phyloP scores from a whole-genome alignment of 495 filamentous ascomycete genomes.

The Hamigera avellanea region DNA sequence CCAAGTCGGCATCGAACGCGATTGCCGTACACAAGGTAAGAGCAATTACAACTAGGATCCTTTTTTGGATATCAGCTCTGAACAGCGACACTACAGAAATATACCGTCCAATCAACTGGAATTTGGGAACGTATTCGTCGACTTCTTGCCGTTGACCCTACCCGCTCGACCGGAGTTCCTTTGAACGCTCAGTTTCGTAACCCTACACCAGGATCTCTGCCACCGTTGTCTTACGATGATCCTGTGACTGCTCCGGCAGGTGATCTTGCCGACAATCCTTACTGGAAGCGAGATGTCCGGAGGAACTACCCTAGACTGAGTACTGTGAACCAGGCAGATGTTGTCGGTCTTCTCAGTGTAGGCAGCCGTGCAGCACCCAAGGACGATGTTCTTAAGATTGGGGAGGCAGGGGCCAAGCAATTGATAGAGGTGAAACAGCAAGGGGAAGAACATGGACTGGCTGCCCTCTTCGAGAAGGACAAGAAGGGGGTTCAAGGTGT shows the following conservation, averaged over 20 bases:
- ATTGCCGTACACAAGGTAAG: constrained; percentile 1
- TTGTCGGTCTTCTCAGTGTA: constrained; percentile 72
- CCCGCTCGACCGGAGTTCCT: constrained; percentile 82
- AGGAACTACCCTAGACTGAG: constrained; percentile 77
- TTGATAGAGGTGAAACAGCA: constrained; percentile 71
- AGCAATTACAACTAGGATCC: background rate
- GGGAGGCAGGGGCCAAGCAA: constrained; percentile 71
- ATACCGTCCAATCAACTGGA: constrained; percentile 85
- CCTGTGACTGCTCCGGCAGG: constrained; percentile 84
- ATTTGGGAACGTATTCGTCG: constrained; percentile 80
- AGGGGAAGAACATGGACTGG: constrained; percentile 57
- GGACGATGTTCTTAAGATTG: constrained; percentile 63
- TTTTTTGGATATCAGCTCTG: background rate
- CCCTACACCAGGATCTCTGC: constrained; percentile 69
- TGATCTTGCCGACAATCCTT: constrained; percentile 93
- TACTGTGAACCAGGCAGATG: constrained; percentile 72
- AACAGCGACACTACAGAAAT: constrained; percentile 56
- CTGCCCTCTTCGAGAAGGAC: constrained; percentile 61
- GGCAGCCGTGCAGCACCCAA: constrained; percentile 73
- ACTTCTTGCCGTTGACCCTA: constrained; percentile 69
- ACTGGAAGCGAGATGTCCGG: constrained; percentile 90
- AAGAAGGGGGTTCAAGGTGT: constrained; percentile 51
- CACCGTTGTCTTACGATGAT: constrained; percentile 72
- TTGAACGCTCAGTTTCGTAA: constrained; percentile 88
- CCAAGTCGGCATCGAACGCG: constrained; percentile 29